Evolutionary conservation across 345 rosid species (phyloP).

Genomic region (Salix caprea): DNA sequence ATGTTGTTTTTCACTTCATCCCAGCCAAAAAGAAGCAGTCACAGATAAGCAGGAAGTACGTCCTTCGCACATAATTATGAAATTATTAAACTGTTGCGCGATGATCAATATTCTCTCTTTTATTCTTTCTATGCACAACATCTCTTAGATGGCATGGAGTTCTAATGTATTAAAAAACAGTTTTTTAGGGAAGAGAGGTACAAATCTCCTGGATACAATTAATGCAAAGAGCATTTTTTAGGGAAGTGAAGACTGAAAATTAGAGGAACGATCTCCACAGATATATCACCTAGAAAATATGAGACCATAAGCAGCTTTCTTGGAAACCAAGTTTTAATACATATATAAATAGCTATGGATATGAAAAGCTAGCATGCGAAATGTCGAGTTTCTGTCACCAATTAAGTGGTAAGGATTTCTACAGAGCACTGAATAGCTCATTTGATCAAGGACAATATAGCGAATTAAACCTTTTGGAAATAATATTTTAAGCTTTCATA

Average conservation of each 20-base stretch:
- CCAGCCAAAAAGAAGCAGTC: not conserved
- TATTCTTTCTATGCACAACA: not conserved
- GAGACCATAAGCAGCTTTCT: conserved; percentile 23
- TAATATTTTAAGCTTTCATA: not conserved
- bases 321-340: conserved; percentile 14
- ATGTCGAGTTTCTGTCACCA: not conserved
- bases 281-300: conserved; percentile 14
- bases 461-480: not conserved
- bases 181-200: conserved; percentile 7
- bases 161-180: not conserved
- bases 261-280: not conserved
- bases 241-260: conserved; percentile 18
- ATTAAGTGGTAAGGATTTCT: not conserved
- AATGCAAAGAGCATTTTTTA: not conserved
- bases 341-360: not conserved
- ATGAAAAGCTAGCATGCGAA: not conserved
- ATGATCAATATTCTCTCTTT: not conserved
- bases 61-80: conserved; percentile 13
- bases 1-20: conserved; percentile 13
- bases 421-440: not conserved
- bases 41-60: conserved; percentile 14
- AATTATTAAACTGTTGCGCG: conserved; percentile 14
- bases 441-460: not conserved
- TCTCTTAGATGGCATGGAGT: not conserved
- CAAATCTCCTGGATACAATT: not conserved